Conservation (phyloP, 1,139 yeast genomes). For the Blastobotrys proliferans region DNA sequence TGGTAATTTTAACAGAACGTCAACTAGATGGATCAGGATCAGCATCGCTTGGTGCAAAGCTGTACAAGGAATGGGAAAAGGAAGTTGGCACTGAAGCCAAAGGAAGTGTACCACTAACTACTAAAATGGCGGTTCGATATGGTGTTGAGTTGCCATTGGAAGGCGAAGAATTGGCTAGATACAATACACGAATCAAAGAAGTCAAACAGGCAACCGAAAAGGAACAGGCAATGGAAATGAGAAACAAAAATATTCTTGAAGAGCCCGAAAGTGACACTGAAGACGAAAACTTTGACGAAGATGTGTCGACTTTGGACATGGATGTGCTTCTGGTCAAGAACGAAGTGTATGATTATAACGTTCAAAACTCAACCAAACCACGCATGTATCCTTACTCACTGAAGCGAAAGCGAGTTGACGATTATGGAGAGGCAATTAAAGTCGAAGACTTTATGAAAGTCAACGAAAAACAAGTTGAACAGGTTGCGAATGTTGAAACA, state of each 20-base stretch:
- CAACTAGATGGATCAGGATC: constrained; percentile 25
- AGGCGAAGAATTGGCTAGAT: constrained; percentile 36
- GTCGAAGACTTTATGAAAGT: constrained; percentile 53
- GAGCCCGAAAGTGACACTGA: constrained; percentile 38
- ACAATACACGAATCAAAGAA: constrained; percentile 34
- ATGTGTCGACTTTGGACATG: constrained; percentile 25
- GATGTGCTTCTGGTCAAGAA: constrained; percentile 38
- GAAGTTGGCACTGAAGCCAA: constrained; percentile 9
- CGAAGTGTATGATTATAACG: constrained; percentile 51
- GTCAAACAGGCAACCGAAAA: constrained; percentile 49
- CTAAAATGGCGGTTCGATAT: constrained; percentile 24
- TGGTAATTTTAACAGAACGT: constrained; percentile 72
- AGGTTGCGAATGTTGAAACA: constrained; percentile 18
- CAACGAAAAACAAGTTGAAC: constrained; percentile 14
- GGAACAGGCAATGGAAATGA: constrained; percentile 53
- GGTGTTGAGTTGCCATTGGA: constrained; percentile 29
- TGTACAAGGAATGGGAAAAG: constrained; percentile 57
- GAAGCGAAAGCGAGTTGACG: constrained; percentile 63
- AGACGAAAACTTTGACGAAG: constrained; percentile 26
- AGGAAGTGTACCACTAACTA: constrained; percentile 19
- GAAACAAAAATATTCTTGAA: constrained; percentile 53
- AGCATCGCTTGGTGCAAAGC: constrained; percentile 19
- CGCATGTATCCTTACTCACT: constrained; percentile 75
- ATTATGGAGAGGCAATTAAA: constrained; percentile 74
- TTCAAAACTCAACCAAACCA: constrained; percentile 60